These are phyloP conservation scores for Pseudocercospora musae DNA, from an alignment of 2,329 filamentous ascomycete species.

Conservation along the genomic window DNA sequence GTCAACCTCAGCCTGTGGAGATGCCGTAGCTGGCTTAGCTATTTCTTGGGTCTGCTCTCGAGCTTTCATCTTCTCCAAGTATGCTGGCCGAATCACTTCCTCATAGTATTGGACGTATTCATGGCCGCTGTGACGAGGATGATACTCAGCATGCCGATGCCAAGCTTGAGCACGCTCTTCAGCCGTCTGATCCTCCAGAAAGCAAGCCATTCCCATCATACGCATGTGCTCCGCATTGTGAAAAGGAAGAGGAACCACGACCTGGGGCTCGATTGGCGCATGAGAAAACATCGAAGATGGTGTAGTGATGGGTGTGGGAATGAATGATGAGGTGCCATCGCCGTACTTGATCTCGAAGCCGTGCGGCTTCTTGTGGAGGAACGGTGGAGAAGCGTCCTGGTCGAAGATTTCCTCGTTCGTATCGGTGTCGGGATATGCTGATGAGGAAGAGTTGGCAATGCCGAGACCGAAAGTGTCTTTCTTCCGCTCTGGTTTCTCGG, in stretches of 20 bases:
- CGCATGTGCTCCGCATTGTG: conserved; percentile 20
- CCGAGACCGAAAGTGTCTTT: conserved; percentile 5
- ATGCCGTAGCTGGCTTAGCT: background rate
- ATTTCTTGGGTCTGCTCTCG: background rate
- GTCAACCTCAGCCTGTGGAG: background rate
- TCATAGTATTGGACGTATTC: conserved; percentile 27
- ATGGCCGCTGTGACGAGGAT: conserved; percentile 14
- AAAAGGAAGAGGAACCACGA: background rate
- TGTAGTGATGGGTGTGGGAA: background rate
- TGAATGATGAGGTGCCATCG: conserved; percentile 4
- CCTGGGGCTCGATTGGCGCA: background rate
- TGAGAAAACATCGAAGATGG: background rate
- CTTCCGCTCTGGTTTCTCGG: background rate
- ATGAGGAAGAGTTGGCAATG: background rate
- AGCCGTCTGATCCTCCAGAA: conserved; percentile 21
- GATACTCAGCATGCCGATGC: conserved; percentile 11
- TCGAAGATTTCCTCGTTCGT: background rate
- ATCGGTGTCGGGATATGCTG: background rate
- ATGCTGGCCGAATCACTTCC: conserved; percentile 20
- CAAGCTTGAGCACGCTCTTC: conserved; percentile 16
- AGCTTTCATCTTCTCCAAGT: conserved; percentile 12
- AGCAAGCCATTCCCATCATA: conserved; percentile 19
- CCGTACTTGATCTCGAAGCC: conserved; percentile 10
- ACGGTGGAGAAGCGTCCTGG: background rate
- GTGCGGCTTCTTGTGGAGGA: background rate